phyloP scores from a whole-genome alignment of 2,329 filamentous ascomycete species.

The Coleophoma crateriformis region DNA sequence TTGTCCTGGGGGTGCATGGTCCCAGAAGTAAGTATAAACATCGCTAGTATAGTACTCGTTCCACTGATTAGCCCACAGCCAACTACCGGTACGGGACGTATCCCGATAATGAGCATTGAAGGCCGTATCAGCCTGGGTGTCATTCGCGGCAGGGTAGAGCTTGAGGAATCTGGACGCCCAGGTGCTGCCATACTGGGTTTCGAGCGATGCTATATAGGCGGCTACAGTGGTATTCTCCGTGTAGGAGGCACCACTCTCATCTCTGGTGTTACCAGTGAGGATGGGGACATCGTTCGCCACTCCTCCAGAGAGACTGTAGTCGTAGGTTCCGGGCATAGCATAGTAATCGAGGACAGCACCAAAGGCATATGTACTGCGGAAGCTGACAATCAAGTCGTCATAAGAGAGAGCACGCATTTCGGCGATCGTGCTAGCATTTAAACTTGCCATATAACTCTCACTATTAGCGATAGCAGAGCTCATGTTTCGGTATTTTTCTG shows the following conservation, averaged over 20 bases:
- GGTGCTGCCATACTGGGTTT: slow-evolving; percentile 10
- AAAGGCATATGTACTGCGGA: slow-evolving; percentile 2
- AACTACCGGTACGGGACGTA: slow-evolving; percentile 18
- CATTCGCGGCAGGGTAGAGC: slow-evolving; percentile 20
- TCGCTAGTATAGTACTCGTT: slow-evolving; percentile 14
- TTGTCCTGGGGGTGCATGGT: slow-evolving; percentile 21
- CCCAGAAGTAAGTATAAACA: slow-evolving; percentile 27
- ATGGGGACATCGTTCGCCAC: slow-evolving; percentile 29
- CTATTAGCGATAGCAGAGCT: slow-evolving; percentile 3
- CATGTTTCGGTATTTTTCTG: slow-evolving; percentile 15
- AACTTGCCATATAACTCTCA: slow-evolving; percentile 8
- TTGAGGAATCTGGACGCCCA: slow-evolving; percentile 6
- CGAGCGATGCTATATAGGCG: slow-evolving; percentile 16
- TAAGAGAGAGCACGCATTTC: slow-evolving; percentile 11
- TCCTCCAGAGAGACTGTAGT: slow-evolving; percentile 15
- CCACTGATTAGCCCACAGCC: slow-evolving; percentile 22
- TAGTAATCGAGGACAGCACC: slow-evolving; percentile 16
- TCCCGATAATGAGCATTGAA: slow-evolving; percentile 22
- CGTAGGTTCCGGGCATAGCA: slow-evolving; percentile 15
- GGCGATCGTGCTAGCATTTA: slow-evolving; percentile 15
- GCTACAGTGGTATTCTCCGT: slow-evolving; percentile 19
- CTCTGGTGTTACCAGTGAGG: slow-evolving; percentile 30
- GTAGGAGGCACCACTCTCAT: slow-evolving; percentile 23
- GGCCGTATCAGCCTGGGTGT: slow-evolving; percentile 12
- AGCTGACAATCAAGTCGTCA: slow-evolving; percentile 6